Evolutionary conservation across 1,139 yeast species (phyloP).

Genomic region (Chernovozyma sophiae-reginae): DNA sequence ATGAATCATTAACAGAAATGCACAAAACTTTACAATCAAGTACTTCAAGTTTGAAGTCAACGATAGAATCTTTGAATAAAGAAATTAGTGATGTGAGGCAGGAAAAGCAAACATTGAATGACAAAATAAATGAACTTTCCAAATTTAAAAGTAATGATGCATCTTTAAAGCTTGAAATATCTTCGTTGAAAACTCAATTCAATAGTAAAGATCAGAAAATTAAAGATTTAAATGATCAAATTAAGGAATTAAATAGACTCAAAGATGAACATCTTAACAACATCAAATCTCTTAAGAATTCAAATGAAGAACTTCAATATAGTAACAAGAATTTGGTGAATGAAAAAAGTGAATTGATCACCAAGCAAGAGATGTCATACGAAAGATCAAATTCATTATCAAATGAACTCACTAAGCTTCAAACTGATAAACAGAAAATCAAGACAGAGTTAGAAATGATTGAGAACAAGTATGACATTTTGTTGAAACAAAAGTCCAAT

Average conservation of each 20-base stretch:
- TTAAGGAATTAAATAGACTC: slow-evolving; percentile 34
- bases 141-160: slow-evolving; percentile 35
- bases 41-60: too few relatives aligned
- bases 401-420: slow-evolving; percentile 34
- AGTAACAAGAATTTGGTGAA: slow-evolving; percentile 30
- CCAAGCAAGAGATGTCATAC: slow-evolving; percentile 35
- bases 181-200: slow-evolving; percentile 35
- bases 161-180: slow-evolving; percentile 39
- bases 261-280: slow-evolving; percentile 35
- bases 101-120: slow-evolving; percentile 25
- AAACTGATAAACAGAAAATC: slow-evolving; percentile 50
- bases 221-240: slow-evolving; percentile 35
- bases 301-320: slow-evolving; percentile 39
- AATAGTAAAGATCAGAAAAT: slow-evolving; percentile 49
- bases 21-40: neutral
- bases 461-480: slow-evolving; percentile 46
- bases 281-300: slow-evolving; percentile 39
- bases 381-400: slow-evolving; percentile 33
- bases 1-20: neutral
- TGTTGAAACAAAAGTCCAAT: slow-evolving; percentile 41
- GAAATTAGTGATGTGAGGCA: slow-evolving; percentile 20
- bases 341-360: slow-evolving; percentile 36
- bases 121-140: slow-evolving; percentile 27
- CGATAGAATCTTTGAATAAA: too few relatives aligned
- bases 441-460: slow-evolving; percentile 48